Evolutionary conservation across 805 yeast genomes (phyloP).

Genomic region (Candida chauliodis): DNA sequence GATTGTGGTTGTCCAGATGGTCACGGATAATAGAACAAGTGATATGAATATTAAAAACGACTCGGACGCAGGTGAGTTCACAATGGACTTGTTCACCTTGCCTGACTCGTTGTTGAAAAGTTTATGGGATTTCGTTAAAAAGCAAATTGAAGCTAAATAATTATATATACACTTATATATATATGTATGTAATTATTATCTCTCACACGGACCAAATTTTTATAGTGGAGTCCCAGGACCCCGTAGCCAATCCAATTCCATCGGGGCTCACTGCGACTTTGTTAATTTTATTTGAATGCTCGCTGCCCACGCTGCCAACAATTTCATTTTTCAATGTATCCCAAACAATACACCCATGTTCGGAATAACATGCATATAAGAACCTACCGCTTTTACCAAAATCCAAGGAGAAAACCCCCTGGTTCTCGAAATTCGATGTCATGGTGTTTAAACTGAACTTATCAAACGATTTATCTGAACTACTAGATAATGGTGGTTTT

Average conservation of each 20-base stretch:
- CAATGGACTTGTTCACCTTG: slow-evolving; percentile 89
- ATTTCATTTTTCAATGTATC: slow-evolving; percentile 65
- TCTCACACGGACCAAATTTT: slow-evolving; percentile 53
- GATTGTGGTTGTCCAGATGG: slow-evolving; percentile 94
- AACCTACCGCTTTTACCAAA: slow-evolving; percentile 73
- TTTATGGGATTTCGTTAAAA: slow-evolving; percentile 91
- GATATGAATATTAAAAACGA: slow-evolving; percentile 96
- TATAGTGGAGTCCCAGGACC: slow-evolving; percentile 76
- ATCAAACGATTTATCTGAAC: slow-evolving; percentile 5
- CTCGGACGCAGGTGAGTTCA: slow-evolving; percentile 94
- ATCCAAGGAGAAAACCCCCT: slow-evolving; percentile 72
- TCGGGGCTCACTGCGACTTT: slow-evolving; percentile 66
- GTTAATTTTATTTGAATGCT: slow-evolving; percentile 48
- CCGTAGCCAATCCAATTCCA: slow-evolving; percentile 72
- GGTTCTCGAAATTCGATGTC: slow-evolving; percentile 43
- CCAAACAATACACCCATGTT: slow-evolving; percentile 73
- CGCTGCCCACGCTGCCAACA: slow-evolving; percentile 54
- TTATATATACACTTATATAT: not conserved
- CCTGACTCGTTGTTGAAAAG: slow-evolving; percentile 89
- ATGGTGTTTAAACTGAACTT: slow-evolving; percentile 8
- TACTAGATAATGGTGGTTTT: slow-evolving; percentile 4
- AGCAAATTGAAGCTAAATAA: slow-evolving; percentile 43
- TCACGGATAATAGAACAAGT: slow-evolving; percentile 88
- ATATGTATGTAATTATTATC: too few species aligned
- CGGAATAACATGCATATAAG: slow-evolving; percentile 72